Evolutionary conservation across 441 rosid genomes (phyloP), one percentile per base, ranked within the genome.

Genomic region (Adansonia rubrostipa): DNA sequence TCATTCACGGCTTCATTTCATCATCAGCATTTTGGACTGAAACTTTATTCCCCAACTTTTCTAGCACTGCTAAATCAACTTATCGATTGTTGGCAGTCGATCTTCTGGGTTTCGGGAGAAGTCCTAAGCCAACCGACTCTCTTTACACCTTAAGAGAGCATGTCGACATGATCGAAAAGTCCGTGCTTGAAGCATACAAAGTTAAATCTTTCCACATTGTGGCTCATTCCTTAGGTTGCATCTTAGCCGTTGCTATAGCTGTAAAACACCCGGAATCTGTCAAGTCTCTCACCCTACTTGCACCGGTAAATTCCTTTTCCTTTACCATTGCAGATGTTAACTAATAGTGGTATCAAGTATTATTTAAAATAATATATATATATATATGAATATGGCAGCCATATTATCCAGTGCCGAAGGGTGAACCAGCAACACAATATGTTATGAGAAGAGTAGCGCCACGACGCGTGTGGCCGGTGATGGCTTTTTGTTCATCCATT

Each of bases 11-110:
- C 5, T 96, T 96, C 91, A 91, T 96, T 81, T 96, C 99, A 19
- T 96, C 99, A 0, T 96, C 99, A 2, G 92, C 92, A 40, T 92
- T 96, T 82, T 96, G 99, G 99, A 92, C 97, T 2, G 98, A 96
- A 75, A 96, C 98, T 1, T 78, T 96, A 68, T 96, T 96, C 69
- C 98, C 97, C 3, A 94, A 92, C 84, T 89, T 96, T 80, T 88
- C 90, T 15, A 85, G 77, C 1, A 78, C 86, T 0, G 84, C 92
- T 11, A 88, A 88, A 60, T 89, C 93, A 0, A 82, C 78, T 3
- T 88, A 92, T 53, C 80, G 99, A 20, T 86, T 96, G 54, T 86
- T 96, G 19, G 99, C 99, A 0, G 82, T 96, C 15, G 99, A 96
- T 88, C 88, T 96, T 48, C 77, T 96, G 22, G 99, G 99, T 42